Evolutionary conservation across 306 rosid genomes (phyloP).

Genomic region (Vigna hirtella): DNA sequence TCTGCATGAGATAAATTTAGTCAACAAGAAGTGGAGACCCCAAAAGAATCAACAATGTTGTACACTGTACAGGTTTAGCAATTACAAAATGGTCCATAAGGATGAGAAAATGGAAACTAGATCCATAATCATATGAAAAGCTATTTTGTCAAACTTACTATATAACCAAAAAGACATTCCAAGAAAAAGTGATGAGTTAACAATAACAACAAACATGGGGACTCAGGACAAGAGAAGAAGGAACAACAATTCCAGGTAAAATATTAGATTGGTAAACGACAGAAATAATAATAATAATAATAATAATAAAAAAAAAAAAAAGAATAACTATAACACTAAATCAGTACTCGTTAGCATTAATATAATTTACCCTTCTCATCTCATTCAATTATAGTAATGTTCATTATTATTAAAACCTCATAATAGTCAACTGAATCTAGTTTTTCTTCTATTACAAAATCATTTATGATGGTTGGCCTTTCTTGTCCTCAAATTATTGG

Average conservation of each 20-base stretch:
- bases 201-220: constrained; percentile 20
- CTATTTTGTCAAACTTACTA: constrained; percentile 4
- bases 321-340: background rate
- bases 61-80: constrained; percentile 34
- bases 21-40: constrained; percentile 43
- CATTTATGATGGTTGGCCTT: too few species aligned
- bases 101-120: constrained; percentile 28
- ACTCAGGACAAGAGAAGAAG: constrained; percentile 24
- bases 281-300: background rate
- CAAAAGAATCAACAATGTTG: constrained; percentile 37
- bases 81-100: constrained; percentile 34
- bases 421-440: too few species aligned
- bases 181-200: constrained; percentile 20
- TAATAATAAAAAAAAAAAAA: too few species aligned
- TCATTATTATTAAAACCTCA: too few species aligned
- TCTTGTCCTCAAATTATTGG: too few species aligned
- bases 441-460: too few species aligned
- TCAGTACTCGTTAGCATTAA: too few species aligned
- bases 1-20: constrained; percentile 68
- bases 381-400: too few species aligned
- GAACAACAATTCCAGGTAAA: constrained; percentile 17
- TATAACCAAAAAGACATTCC: constrained; percentile 2
- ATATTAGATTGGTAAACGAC: constrained; percentile 35
- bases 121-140: constrained; percentile 7
- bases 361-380: too few species aligned